These are phyloP conservation scores for Paraconiothyrium sp. DNA, from an alignment of 2,329 filamentous ascomycete genomes.

Conservation along the genomic window DNA sequence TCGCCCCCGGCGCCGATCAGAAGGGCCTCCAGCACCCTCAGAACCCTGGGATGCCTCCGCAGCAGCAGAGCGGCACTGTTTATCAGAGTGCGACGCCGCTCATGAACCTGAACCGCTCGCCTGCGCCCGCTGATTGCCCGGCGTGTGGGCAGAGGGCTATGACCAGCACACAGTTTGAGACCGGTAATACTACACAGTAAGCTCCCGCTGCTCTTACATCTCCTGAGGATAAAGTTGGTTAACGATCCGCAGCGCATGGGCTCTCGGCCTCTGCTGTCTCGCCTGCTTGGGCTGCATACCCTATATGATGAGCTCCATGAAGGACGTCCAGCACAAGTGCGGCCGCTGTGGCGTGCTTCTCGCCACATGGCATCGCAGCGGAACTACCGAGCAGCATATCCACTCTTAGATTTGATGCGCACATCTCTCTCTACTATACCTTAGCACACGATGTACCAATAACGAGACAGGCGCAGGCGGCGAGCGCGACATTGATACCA, in stretches of 20 bases:
- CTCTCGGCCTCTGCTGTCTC: conserved; percentile 54
- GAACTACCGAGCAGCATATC: conserved; percentile 56
- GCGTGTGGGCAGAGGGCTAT: conserved; percentile 54
- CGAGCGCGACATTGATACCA: not conserved
- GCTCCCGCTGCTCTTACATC: conserved; percentile 22
- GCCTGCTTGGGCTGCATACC: conserved; percentile 59
- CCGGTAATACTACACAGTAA: conserved; percentile 55
- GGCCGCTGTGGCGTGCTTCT: conserved; percentile 57
- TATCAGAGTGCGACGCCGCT: conserved; percentile 51
- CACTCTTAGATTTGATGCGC: conserved; percentile 35
- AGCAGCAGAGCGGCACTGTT: conserved; percentile 43
- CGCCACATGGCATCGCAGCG: conserved; percentile 61
- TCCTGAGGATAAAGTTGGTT: conserved; percentile 18
- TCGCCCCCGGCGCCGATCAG: conserved; percentile 6
- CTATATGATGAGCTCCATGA: conserved; percentile 58
- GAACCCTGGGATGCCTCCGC: conserved; percentile 46
- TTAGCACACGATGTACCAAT: not conserved
- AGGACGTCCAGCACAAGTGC: conserved; percentile 61
- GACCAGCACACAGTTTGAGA: conserved; percentile 48
- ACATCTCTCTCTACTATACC: not conserved
- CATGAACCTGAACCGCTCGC: conserved; percentile 39
- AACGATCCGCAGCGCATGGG: conserved; percentile 54
- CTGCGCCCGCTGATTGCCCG: conserved; percentile 60
- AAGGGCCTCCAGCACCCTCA: conserved; percentile 21
- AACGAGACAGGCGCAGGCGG: conserved; percentile 1